Conservation (phyloP, 2,329 filamentous ascomycete species). For the Xylariaceae sp. region DNA sequence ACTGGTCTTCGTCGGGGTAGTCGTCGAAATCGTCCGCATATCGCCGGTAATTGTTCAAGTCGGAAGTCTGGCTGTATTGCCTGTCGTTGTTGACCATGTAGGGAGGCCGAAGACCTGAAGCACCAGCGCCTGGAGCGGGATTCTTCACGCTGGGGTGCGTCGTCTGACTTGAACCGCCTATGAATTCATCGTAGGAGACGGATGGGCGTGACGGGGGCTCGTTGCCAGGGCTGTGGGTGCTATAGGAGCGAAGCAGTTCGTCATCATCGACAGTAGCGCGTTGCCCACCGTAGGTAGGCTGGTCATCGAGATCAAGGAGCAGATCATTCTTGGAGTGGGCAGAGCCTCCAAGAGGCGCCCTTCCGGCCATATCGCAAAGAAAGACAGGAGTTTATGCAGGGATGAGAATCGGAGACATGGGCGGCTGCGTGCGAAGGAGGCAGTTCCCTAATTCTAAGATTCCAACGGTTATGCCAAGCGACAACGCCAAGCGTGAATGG, state of each 20-base stretch:
- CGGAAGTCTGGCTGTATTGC: constrained; percentile 71
- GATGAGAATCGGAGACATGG: constrained; percentile 32
- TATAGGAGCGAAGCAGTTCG: constrained; percentile 70
- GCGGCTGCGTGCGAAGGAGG: constrained; percentile 17
- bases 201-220: constrained; percentile 68
- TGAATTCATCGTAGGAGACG: constrained; percentile 91
- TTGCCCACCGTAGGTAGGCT: constrained; percentile 70
- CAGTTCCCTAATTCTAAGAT: background rate
- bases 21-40: constrained; percentile 89
- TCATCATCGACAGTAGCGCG: constrained; percentile 77
- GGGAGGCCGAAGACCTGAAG: constrained; percentile 36
- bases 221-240: constrained; percentile 53
- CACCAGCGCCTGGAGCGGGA: constrained; percentile 30
- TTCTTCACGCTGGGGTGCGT: constrained; percentile 46
- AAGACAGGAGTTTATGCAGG: constrained; percentile 32
- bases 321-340: constrained; percentile 52
- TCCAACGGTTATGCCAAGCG: constrained; percentile 5
- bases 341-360: constrained; percentile 50
- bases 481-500: constrained; percentile 1
- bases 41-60: constrained; percentile 79
- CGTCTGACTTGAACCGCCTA: constrained; percentile 59
- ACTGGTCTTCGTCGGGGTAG: constrained; percentile 70
- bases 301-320: constrained; percentile 69
- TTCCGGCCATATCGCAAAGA: constrained; percentile 58
- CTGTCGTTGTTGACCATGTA: constrained; percentile 42